A percentile compares a stretch with the other conserved stretches of the same genome.
Conservation (phyloP, 163 green algal genomes). For the Chlamydomonas reinhardtii region DNA sequence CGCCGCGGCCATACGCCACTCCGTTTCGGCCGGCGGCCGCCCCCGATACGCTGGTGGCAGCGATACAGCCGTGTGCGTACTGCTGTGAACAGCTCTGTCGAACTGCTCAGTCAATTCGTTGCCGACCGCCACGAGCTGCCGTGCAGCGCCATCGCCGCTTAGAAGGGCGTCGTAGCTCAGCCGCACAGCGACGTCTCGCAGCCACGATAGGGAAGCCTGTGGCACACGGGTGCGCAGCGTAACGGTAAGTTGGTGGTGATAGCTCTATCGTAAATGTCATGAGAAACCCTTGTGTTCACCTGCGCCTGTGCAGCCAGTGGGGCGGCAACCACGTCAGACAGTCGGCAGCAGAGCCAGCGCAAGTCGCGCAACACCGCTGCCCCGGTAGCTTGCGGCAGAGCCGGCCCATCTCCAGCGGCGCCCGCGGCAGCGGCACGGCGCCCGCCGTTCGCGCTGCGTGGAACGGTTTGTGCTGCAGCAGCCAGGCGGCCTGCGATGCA, state of each 20-base stretch:
- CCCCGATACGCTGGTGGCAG: background rate
- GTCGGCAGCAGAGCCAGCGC: conserved; percentile 15
- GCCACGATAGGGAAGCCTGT: conserved; percentile 7
- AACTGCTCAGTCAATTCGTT: too few species aligned
- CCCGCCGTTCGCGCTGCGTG: too few species aligned
- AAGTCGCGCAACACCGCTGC: conserved; percentile 6
- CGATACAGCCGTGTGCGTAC: background rate
- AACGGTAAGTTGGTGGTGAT: too few species aligned
- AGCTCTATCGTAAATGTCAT: too few species aligned
- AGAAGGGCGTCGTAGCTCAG: background rate
- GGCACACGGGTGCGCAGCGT: too few species aligned
- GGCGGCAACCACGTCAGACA: background rate
- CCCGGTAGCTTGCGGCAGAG: background rate
- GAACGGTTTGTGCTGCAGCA: background rate
- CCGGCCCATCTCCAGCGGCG: too few species aligned
- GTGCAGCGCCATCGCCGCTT: background rate
- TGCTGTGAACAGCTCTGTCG: background rate
- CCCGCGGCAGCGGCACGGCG: background rate
- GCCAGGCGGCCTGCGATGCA: background rate
- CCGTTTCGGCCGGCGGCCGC: background rate
- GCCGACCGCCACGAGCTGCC: too few species aligned
- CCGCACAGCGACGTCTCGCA: conserved; percentile 9
- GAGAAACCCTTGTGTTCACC: too few species aligned
- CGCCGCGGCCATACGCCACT: background rate
- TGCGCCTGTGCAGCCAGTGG: background rate